These are phyloP conservation scores for Perilla frutescens DNA, from an alignment of 257 asterid genomes.

Conservation along the genomic window DNA sequence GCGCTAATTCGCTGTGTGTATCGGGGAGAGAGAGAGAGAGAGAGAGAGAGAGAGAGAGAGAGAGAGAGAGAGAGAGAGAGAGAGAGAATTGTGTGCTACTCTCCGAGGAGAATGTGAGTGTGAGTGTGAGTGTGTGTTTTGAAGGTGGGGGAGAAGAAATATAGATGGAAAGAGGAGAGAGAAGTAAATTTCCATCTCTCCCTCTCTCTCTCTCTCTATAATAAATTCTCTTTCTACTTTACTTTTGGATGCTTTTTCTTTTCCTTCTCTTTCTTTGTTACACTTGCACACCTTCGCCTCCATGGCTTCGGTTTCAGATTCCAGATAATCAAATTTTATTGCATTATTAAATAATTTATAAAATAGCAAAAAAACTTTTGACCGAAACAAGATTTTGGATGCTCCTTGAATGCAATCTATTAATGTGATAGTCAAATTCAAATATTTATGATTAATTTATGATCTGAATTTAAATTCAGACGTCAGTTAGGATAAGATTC, in stretches of 20 bases:
- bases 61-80: too few relatives aligned
- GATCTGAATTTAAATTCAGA: neutral
- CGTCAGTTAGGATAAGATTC: too few relatives aligned
- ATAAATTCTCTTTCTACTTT: constrained; percentile 34
- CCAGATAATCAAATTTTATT: neutral
- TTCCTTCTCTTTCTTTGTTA: constrained; percentile 22
- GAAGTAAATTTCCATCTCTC: neutral
- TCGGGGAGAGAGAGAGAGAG: constrained; percentile 30
- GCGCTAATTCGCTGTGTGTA: neutral
- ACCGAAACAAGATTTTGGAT: neutral
- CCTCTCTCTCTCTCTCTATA: constrained; percentile 28
- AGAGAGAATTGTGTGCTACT: constrained; percentile 2
- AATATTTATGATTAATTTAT: neutral
- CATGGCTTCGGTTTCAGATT: neutral
- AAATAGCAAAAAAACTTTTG: neutral
- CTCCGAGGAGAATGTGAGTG: constrained; percentile 17
- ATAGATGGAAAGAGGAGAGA: constrained; percentile 11
- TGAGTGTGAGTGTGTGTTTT: constrained; percentile 10
- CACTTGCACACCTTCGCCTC: constrained; percentile 17
- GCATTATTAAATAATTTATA: neutral
- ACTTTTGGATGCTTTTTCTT: constrained; percentile 42
- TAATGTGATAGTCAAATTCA: neutral
- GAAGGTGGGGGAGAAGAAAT: neutral
- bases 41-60: too few relatives aligned
- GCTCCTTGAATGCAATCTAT: neutral